Conservation (phyloP, 1,139 yeast genomes). For the Nematodospora anomalae region DNA sequence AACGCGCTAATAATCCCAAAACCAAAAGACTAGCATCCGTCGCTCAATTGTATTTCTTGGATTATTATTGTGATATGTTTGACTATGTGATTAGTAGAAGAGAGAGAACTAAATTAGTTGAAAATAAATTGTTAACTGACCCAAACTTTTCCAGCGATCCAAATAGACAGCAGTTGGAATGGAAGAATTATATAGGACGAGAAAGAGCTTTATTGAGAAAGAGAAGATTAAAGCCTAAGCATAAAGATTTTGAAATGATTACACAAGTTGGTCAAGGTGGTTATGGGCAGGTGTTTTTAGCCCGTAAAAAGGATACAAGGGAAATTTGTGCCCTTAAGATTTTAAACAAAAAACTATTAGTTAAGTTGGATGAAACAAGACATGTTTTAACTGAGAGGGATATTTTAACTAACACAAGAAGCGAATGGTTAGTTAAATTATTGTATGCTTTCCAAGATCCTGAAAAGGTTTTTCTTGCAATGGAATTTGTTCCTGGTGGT, state of each 20-base stretch:
- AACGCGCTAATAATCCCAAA: constrained; percentile 67
- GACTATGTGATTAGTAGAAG: constrained; percentile 88
- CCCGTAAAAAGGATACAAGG: constrained; percentile 89
- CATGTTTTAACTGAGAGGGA: constrained; percentile 97
- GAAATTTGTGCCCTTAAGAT: constrained; percentile 96
- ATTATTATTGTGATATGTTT: constrained; percentile 94
- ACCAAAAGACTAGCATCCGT: constrained; percentile 88
- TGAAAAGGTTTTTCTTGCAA: constrained; percentile 87
- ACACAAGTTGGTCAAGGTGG: constrained; percentile 99
- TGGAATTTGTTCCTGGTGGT: constrained; percentile 99
- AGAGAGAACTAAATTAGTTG: constrained; percentile 71
- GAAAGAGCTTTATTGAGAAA: constrained; percentile 86
- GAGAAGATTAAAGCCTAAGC: constrained; percentile 87
- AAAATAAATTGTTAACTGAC: constrained; percentile 51
- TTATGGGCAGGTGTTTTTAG: constrained; percentile 94
- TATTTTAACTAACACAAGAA: constrained; percentile 88
- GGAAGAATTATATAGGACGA: constrained; percentile 80
- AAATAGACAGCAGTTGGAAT: constrained; percentile 61
- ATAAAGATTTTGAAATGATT: constrained; percentile 92
- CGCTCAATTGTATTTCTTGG: constrained; percentile 79
- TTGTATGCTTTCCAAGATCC: constrained; percentile 94
- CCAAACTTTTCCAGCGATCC: constrained; percentile 37
- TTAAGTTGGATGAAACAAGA: constrained; percentile 90
- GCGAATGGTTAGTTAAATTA: constrained; percentile 94
- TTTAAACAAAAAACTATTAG: constrained; percentile 79